Base-by-base conservation (phyloP, 164 flowering plant genomes). In the Berberis thunbergii region DNA sequence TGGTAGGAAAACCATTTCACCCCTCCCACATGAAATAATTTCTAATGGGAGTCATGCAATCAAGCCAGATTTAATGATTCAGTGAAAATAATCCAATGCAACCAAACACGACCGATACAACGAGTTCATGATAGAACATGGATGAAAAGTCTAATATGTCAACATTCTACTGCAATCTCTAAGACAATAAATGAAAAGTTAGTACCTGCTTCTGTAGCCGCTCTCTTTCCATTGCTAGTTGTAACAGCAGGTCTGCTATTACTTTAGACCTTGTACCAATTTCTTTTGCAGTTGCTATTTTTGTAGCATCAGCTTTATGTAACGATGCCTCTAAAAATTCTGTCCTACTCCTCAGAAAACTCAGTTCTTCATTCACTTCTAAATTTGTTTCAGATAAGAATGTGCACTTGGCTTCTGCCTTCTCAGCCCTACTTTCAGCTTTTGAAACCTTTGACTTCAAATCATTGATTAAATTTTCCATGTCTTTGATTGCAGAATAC, bases 181-280 rank as follows among this genome's bases (percentile, higher is more conserved):
- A 5, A 42, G 53, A 41, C 8, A 50, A 38, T 26, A 63, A 3
- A 3, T 42, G 7, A 62, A 12, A 57, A 44, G 42, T 43, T 11
- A 48, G 44, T 5, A 89, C 99, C 99, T 91, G 96, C 72, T 83
- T 81, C 59, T 83, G 84, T 56, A 95, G 87, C 43, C 88, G 94
- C 68, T 91, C 88, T 73, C 99, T 84, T 74, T 91, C 99, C 56
- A 65, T 59, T 38, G 89, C 87, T 60, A 95, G 76, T 70, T 86
- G 83, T 80, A 81, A 57, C 52, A 95, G 81, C 73, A 91, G 67
- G 74, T 83, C 80, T 56, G 80, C 69, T 40, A 91, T 86, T 59
- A 85, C 69, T 74, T 91, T 87, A 46, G 88, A 68, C 55, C 78
- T 74, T 13, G 73, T 39, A 56, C 67, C 69, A 55, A 94, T 81